Base-by-base conservation (phyloP, 2,329 filamentous ascomycete species). In the Clarireedia sp. region DNA sequence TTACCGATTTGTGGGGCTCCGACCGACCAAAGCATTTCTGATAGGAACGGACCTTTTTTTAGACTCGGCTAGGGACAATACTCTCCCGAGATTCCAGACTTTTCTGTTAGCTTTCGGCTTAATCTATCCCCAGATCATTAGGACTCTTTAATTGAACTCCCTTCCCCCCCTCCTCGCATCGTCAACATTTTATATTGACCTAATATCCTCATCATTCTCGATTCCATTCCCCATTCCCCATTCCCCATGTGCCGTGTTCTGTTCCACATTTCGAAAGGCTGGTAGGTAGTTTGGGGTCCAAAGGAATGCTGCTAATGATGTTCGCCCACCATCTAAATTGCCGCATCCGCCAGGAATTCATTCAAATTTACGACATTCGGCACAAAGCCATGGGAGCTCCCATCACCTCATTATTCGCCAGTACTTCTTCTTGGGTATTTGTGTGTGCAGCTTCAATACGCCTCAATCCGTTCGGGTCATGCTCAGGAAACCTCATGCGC, bases 11-110 rank as follows among this genome's bases (percentile, higher is more conserved):
- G 44, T 53, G 43, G 43, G n/a, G 26, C 51, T 26, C 24, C 12
- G 3, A 33, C 12, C 29, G 29, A 33, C 12, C 19, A 47, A 29
- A 48, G 14, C 37, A 19, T 17, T 37, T 36, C 21, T 52, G 40
- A 52, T 52, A 52, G 50, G 50, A 14, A 46, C 50, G 50, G 50
- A 52, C 19, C 7, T 45, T 52, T 46, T 29, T 51, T 51, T 33
- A 41, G n/a, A 16, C 24, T 29, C 26, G n/a, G 33, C 12, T 41
- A 24, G 16, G 21, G 14, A 14, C 17, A 14, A 17, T 19, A 23
- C 17, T n/a, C 37, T 23, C 37, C 45, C 33, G 19, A 48, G 44
- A 46, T 33, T 48, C 24, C 21, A 51, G 49, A 45, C 17, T 38
- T 51, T 51, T 40, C 19, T 23, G 43, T 16, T 52, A 44, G 26